Conservation (phyloP, 768 basidiomycete species). For the Hericium rajendrae region DNA sequence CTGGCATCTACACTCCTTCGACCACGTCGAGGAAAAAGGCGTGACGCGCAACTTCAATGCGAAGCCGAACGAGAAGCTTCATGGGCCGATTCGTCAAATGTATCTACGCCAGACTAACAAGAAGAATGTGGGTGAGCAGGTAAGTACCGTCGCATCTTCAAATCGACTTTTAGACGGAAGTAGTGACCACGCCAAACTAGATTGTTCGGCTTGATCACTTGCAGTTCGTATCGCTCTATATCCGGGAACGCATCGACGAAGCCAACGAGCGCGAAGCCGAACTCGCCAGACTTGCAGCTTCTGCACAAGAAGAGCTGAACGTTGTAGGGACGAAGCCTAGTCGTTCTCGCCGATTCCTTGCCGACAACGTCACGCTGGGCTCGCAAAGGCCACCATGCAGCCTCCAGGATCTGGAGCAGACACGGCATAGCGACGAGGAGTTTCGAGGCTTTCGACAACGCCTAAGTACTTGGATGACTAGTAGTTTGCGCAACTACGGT, state of each 20-base stretch:
- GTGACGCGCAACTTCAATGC: neutral
- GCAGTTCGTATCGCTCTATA: neutral
- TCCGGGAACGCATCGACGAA: neutral
- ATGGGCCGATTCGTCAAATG: neutral
- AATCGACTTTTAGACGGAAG: no score
- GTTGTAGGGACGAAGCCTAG: no score
- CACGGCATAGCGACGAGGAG: no score
- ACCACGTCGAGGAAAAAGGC: neutral
- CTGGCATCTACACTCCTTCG: neutral
- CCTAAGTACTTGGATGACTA: neutral
- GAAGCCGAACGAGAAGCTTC: constrained; percentile 4
- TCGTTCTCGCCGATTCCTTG: no score
- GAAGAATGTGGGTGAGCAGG: neutral
- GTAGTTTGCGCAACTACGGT: neutral
- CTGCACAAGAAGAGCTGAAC: no score
- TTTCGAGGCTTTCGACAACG: neutral
- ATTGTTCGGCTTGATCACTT: constrained; percentile 2
- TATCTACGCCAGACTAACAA: neutral
- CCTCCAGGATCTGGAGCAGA: no score
- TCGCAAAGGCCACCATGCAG: no score
- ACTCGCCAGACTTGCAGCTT: neutral
- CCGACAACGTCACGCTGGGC: no score
- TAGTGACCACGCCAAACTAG: neutral
- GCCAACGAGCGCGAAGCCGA: neutral
- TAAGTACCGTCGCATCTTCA: no score